Percentiles rank a stretch among this genome's conserved stretches.
phyloP scores from a whole-genome alignment of 768 basidiomycete genomes.

The Pisolithus albus region DNA sequence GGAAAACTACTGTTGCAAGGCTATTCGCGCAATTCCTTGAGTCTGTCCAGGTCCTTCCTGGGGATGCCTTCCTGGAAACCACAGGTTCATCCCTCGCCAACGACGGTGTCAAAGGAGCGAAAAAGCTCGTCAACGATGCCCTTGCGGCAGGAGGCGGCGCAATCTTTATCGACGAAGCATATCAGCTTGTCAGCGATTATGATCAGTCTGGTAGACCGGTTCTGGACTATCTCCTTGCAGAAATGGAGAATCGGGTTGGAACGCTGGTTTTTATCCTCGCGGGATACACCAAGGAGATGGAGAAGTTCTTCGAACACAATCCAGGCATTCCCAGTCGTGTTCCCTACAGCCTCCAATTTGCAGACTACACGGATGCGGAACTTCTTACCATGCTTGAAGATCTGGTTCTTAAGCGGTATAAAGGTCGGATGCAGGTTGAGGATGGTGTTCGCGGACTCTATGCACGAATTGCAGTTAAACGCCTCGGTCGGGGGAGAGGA shows the following conservation, averaged over 20 bases:
- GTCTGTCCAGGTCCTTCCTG: constrained; percentile 48
- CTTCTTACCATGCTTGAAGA: constrained; percentile 49
- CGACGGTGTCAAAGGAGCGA: constrained; percentile 47
- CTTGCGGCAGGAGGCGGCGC: constrained; percentile 52
- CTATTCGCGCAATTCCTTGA: constrained; percentile 57
- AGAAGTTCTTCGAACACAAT: constrained; percentile 71
- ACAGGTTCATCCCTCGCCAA: constrained; percentile 54
- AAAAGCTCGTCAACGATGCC: constrained; percentile 43
- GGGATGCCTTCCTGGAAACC: constrained; percentile 50
- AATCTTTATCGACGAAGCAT: constrained; percentile 68
- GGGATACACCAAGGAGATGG: constrained; percentile 68
- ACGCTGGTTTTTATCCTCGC: constrained; percentile 63
- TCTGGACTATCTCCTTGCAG: constrained; percentile 62
- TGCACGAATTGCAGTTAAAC: constrained; percentile 48
- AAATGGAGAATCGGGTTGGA: constrained; percentile 68
- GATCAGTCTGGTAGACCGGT: constrained; percentile 49
- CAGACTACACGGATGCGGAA: constrained; percentile 54
- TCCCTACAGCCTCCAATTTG: constrained; percentile 51
- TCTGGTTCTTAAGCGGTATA: constrained; percentile 39
- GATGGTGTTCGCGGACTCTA: constrained; percentile 49
- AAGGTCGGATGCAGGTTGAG: constrained; percentile 48
- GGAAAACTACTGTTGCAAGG: constrained; percentile 65
- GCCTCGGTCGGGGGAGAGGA: constrained; percentile 57
- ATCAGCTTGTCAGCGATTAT: constrained; percentile 49
- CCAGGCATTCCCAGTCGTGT: constrained; percentile 66